Percentiles rank a stretch among this genome's conserved stretches.
These are phyloP conservation scores for Xylariaceae sp. DNA, from an alignment of 2,329 filamentous ascomycete species.

Conservation along the genomic window DNA sequence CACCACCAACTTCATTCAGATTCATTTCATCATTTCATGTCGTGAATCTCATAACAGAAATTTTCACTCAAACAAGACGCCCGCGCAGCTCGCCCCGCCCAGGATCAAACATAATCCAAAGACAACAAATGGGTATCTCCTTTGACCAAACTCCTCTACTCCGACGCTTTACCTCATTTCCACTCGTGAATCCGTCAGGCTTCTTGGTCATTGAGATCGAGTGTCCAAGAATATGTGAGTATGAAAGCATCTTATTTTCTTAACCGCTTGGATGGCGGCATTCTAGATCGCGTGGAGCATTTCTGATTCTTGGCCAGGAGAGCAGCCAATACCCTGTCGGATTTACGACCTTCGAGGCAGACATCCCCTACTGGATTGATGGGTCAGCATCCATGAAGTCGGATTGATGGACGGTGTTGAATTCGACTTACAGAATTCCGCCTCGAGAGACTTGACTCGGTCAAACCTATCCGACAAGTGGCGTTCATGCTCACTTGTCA, in stretches of 20 bases:
- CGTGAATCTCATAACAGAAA: slow-evolving; percentile 22
- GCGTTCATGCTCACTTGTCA: slow-evolving; percentile 15
- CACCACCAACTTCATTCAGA: slow-evolving; percentile 5
- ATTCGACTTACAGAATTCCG: slow-evolving; percentile 25
- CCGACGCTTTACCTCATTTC: slow-evolving; percentile 9
- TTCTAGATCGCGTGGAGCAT: slow-evolving; percentile 19
- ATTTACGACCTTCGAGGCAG: slow-evolving; percentile 16
- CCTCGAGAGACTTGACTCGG: slow-evolving; percentile 20
- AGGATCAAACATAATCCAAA: slow-evolving; percentile 26
- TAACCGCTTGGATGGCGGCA: slow-evolving; percentile 21
- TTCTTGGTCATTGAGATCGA: slow-evolving; percentile 3
- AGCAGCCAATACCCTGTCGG: slow-evolving; percentile 23
- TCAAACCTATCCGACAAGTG: slow-evolving; percentile 22
- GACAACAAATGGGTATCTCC: slow-evolving; percentile 28
- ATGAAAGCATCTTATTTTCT: slow-evolving; percentile 18
- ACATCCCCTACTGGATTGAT: slow-evolving; percentile 18
- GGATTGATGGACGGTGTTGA: not conserved
- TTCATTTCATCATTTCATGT: slow-evolving; percentile 9
- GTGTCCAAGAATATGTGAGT: slow-evolving; percentile 5
- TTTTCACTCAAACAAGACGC: slow-evolving; percentile 20
- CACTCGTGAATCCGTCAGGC: slow-evolving; percentile 7
- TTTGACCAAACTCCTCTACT: slow-evolving; percentile 29
- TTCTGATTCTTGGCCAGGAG: slow-evolving; percentile 24
- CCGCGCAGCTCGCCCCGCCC: slow-evolving; percentile 15
- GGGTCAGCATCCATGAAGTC: slow-evolving; percentile 1